Evolutionary conservation across 2,329 filamentous ascomycete genomes (phyloP).

Genomic region (Monosporascus sp.): DNA sequence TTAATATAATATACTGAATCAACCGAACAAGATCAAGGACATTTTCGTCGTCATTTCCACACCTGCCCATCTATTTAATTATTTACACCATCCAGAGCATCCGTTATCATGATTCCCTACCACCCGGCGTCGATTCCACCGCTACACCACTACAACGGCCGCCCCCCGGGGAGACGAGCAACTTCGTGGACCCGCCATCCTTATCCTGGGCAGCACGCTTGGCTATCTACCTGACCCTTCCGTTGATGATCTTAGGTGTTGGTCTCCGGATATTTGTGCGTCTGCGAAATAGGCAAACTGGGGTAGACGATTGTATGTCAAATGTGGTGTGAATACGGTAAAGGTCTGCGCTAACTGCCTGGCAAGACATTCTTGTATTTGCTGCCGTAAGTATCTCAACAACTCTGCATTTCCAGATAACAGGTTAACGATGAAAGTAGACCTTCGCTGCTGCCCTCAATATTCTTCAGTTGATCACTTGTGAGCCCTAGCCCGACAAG

Average conservation of each 20-base stretch:
- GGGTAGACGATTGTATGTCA: background rate
- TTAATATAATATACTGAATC: no score
- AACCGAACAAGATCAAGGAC: no score
- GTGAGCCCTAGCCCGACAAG: no score
- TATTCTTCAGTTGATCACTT: background rate
- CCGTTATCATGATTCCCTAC: no score
- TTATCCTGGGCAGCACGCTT: background rate
- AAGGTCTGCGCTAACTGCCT: no score
- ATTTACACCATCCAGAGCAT: no score
- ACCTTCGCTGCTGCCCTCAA: background rate
- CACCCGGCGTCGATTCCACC: no score
- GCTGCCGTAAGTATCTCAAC: background rate
- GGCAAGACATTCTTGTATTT: background rate
- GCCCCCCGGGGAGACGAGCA: background rate
- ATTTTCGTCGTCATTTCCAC: no score
- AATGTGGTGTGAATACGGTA: no score
- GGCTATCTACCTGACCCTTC: background rate
- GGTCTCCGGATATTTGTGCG: background rate
- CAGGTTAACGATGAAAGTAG: no score
- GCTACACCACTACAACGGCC: background rate
- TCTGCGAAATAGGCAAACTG: background rate
- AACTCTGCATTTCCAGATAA: background rate
- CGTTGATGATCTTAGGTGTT: background rate
- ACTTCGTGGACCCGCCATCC: background rate
- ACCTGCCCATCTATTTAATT: no score